Evolutionary conservation across 2,329 filamentous ascomycete genomes (phyloP).

Genomic region (Aspergillus fijiensis): DNA sequence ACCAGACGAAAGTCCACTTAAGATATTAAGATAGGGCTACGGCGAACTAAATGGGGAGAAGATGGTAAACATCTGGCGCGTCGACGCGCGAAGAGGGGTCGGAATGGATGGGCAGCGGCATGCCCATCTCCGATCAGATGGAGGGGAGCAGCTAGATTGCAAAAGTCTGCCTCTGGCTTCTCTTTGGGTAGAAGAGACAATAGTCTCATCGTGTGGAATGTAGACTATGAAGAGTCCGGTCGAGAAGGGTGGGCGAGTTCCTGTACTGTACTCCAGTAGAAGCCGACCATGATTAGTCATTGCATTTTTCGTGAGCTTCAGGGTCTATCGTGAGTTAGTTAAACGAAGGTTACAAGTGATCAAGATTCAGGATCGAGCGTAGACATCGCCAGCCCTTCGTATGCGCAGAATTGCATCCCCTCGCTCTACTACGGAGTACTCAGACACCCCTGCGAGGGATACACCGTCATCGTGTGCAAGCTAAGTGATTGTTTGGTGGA

Average conservation of each 20-base stretch:
- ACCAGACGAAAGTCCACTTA: neutral
- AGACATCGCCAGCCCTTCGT: neutral
- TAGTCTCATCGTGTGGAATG: constrained; percentile 4
- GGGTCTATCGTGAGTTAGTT: too few species aligned
- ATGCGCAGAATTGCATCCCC: neutral
- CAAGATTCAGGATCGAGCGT: constrained; percentile 2
- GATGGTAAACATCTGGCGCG: constrained; percentile 16
- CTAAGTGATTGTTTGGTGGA: neutral
- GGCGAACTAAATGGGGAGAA: constrained; percentile 12
- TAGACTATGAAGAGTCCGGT: neutral
- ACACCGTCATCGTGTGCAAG: constrained; percentile 3
- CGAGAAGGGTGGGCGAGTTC: neutral
- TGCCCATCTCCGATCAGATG: constrained; percentile 4
- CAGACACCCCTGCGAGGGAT: neutral
- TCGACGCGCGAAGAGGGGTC: constrained; percentile 20
- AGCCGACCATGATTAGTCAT: neutral
- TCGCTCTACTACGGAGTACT: neutral
- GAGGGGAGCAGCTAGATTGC: neutral
- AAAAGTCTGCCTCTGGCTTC: constrained; percentile 1
- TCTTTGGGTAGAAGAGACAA: neutral
- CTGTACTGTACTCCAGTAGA: neutral
- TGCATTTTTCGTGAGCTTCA: neutral
- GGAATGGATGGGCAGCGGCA: constrained; percentile 21
- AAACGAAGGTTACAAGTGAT: neutral
- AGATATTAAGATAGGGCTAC: neutral